These are phyloP conservation scores for Trametes maxima DNA, from an alignment of 768 basidiomycete genomes.

Conservation along the genomic window DNA sequence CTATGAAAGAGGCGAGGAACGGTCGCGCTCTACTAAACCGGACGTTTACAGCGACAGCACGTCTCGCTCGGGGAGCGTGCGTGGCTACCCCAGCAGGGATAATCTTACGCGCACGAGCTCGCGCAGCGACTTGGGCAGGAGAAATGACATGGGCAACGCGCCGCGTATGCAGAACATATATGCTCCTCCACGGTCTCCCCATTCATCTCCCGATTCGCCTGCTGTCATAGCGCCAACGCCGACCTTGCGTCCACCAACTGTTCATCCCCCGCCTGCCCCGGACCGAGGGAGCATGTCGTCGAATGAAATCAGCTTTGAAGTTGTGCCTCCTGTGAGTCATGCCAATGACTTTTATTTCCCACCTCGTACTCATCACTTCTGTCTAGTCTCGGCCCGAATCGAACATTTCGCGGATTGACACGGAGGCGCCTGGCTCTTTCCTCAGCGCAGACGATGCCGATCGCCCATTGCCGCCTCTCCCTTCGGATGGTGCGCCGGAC, in stretches of 20 bases:
- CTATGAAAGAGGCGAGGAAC: slow-evolving; percentile 2
- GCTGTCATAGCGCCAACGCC: slow-evolving; percentile 8
- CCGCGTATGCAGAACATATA: slow-evolving; percentile 20
- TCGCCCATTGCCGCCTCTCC: slow-evolving; percentile 31
- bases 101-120: slow-evolving; percentile 6
- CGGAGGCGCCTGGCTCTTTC: slow-evolving; percentile 31
- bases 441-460: slow-evolving; percentile 46
- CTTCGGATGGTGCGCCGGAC: slow-evolving; percentile 21
- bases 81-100: slow-evolving; percentile 5
- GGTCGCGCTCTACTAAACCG: slow-evolving; percentile 5
- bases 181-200: slow-evolving; percentile 20
- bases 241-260: slow-evolving; percentile 11
- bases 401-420: slow-evolving; percentile 33
- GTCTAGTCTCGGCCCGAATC: slow-evolving; percentile 43
- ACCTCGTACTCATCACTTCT: neutral
- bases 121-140: slow-evolving; percentile 7
- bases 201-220: slow-evolving; percentile 21
- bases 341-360: neutral
- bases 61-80: slow-evolving; percentile 9
- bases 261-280: neutral
- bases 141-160: neutral
- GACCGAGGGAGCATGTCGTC: slow-evolving; percentile 21
- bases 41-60: slow-evolving; percentile 10
- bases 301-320: slow-evolving; percentile 16
- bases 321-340: slow-evolving; percentile 25